Percentiles rank a stretch among this genome's conserved stretches.
These are phyloP conservation scores for Phaeosphaeria sp. DNA, from an alignment of 2,329 filamentous ascomycete species.

Conservation along the genomic window DNA sequence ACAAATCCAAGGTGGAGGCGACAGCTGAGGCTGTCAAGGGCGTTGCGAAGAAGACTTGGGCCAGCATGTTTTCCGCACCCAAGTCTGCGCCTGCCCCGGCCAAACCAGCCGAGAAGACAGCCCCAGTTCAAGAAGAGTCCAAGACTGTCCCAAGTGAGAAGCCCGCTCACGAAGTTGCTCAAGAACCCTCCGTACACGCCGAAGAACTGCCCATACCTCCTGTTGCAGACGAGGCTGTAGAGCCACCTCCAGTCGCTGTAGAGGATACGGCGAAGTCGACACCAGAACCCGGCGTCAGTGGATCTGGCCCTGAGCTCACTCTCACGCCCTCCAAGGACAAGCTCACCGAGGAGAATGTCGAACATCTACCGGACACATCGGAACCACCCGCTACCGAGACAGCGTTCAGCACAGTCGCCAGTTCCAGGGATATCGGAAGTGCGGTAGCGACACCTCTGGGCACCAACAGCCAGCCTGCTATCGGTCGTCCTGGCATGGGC, in stretches of 20 bases:
- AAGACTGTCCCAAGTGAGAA: constrained; percentile 40
- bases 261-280: constrained; percentile 37
- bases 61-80: constrained; percentile 59
- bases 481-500: constrained; percentile 68
- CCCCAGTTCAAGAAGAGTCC: constrained; percentile 47
- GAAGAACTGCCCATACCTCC: constrained; percentile 51
- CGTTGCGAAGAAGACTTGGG: constrained; percentile 59
- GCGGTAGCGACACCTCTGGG: constrained; percentile 66
- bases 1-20: constrained; percentile 20
- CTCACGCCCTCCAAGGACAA: constrained; percentile 78
- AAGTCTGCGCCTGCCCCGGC: constrained; percentile 54
- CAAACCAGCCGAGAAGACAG: constrained; percentile 45
- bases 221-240: constrained; percentile 45
- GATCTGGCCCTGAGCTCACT: constrained; percentile 56
- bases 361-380: constrained; percentile 85
- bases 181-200: constrained; percentile 46
- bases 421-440: constrained; percentile 75
- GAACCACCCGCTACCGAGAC: constrained; percentile 79
- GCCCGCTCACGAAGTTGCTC: constrained; percentile 47
- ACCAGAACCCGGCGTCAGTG: constrained; percentile 52
- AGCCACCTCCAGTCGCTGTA: constrained; percentile 33
- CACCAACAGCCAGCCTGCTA: constrained; percentile 58
- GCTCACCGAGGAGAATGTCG: constrained; percentile 89
- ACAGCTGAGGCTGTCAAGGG: constrained; percentile 34
- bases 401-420: constrained; percentile 85